A percentile compares a stretch with the other conserved stretches of the same genome.
phyloP scores from a whole-genome alignment of 2,329 filamentous ascomycete species.

The Cercospora beticola region DNA sequence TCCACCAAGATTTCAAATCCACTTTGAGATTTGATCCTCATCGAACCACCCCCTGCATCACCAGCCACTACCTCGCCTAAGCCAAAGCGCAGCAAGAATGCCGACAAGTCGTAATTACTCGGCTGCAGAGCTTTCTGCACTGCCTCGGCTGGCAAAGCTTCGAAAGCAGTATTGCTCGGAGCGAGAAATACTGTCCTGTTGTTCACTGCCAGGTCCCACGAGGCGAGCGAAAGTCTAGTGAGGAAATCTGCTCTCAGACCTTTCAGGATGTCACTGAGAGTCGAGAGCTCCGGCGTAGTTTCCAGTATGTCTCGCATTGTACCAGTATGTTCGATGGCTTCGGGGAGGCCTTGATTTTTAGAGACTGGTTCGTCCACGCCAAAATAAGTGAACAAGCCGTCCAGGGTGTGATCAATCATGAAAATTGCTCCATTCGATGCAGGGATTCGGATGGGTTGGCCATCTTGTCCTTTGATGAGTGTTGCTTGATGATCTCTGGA shows the following conservation, averaged over 20 bases:
- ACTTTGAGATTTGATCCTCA: background rate
- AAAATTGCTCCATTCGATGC: constrained; percentile 22
- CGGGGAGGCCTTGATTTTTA: background rate
- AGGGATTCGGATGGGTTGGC: background rate
- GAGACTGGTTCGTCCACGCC: background rate
- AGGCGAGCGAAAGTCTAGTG: constrained; percentile 10
- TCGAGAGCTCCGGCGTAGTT: constrained; percentile 6
- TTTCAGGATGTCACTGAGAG: background rate
- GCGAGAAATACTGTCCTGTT: constrained; percentile 17
- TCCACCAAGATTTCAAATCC: constrained; percentile 15
- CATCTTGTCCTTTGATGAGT: constrained; percentile 8
- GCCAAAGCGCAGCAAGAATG: constrained; percentile 17
- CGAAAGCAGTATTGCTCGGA: constrained; percentile 21
- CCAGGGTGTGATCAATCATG: constrained; percentile 18
- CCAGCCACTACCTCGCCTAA: constrained; percentile 6
- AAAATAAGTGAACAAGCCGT: constrained; percentile 19
- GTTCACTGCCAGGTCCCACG: background rate
- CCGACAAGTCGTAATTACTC: constrained; percentile 13
- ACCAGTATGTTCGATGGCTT: constrained; percentile 3
- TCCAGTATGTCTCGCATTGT: constrained; percentile 17
- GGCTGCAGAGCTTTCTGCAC: constrained; percentile 7
- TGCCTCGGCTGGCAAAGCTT: constrained; percentile 6
- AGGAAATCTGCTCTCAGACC: constrained; percentile 16
- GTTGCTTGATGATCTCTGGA: constrained; percentile 9
- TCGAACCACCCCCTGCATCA: background rate